Percentiles rank a stretch among this genome's conserved stretches.
phyloP scores from a whole-genome alignment of 495 filamentous ascomycete species.

The Podospora pseudopauciseta region DNA sequence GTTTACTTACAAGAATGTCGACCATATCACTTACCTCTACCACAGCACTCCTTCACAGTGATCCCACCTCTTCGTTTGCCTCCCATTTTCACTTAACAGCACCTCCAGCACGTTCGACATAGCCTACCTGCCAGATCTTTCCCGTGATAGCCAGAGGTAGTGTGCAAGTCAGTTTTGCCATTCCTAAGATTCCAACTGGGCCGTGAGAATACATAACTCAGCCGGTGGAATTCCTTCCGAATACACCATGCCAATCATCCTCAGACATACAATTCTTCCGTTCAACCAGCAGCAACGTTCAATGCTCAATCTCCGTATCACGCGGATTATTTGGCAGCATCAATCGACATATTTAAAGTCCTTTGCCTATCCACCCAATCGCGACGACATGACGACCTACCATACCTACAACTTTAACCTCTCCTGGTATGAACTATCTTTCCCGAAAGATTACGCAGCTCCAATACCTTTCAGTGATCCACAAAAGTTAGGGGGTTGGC shows the following conservation, averaged over 20 bases:
- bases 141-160: too few relatives aligned
- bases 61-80: too few relatives aligned
- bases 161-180: too few relatives aligned
- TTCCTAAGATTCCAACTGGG: constrained; percentile 20
- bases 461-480: constrained; percentile 30
- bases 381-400: constrained; percentile 18
- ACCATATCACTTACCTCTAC: too few relatives aligned
- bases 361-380: constrained; percentile 1
- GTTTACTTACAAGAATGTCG: too few relatives aligned
- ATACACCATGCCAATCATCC: constrained; percentile 33
- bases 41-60: too few relatives aligned
- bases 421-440: constrained; percentile 15
- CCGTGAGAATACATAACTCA: constrained; percentile 27
- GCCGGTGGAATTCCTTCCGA: constrained; percentile 30
- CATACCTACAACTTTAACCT: constrained; percentile 33
- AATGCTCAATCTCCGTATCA: background rate
- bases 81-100: too few relatives aligned
- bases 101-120: too few relatives aligned
- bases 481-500: constrained; percentile 27
- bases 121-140: too few relatives aligned
- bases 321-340: background rate
- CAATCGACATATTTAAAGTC: background rate
- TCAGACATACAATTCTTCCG: background rate
- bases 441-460: constrained; percentile 25
- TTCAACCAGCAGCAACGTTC: constrained; percentile 2